Evolutionary conservation across 345 rosid species (phyloP), one percentile per base, ranked within the genome.

Genomic region (Populus nigra): DNA sequence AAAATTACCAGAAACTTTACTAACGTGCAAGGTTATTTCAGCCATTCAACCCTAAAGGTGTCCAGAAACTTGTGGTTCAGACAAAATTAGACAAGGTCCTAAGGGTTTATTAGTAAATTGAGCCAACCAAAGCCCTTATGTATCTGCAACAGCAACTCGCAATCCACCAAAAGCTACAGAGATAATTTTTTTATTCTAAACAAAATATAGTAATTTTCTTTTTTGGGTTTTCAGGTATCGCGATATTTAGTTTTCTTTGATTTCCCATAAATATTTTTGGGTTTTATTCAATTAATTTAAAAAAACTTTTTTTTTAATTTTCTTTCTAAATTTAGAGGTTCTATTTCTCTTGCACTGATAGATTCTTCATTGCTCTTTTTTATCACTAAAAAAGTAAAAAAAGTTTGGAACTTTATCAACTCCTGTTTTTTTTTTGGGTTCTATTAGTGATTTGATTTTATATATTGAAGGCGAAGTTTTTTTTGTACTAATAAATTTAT

Each of bases 121-220:
- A 16, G 13, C 9, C 13, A 7, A 2, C 59, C 2, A 12, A 35
- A 45, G 75, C 49, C 29, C 50, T 50, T 38, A 69, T 62, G 74
- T 35, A 74, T 74, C 75, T 62, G 74, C 75, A 35, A 23, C 74
- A 74, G 75, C 78, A 47, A 35, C 65, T 62, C 75, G 65, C 16
- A 79, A 73, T 41, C 77, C 77, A 79, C 33, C 81, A 66, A 67
- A 23, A 67, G 76, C 73, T 59, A 71, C 63, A 77, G 80, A 45
- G 61, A 77, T 8, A 23, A 55, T 57, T 25, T 53, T 53, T 67
- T 68, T 55, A 27, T 22, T 22, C 22, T 25, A 2, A 11, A 59
- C 38, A 77, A 67, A 33, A n/a, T 9, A n/a, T 62, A 41, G 45
- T 41, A n/a, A 4, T n/a, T 25, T 36, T 23, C 50, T 10, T 20